Evolutionary conservation across 805 yeast species (phyloP).

Genomic region (Kuraishia cidri): DNA sequence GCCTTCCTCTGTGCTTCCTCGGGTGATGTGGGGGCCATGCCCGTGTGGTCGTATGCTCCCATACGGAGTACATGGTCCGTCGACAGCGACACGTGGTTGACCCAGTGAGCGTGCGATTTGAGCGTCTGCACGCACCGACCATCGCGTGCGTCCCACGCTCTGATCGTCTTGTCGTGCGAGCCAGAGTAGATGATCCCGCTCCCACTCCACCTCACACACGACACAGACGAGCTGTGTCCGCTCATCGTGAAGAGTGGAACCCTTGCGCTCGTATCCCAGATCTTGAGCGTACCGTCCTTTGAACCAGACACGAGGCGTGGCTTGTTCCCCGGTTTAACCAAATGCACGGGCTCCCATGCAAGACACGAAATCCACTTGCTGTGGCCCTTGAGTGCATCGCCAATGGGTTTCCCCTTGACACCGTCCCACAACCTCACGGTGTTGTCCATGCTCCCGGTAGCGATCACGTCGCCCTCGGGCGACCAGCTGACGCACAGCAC

Average conservation of each 20-base stretch:
- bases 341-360: slow-evolving; percentile 91
- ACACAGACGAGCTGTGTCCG: slow-evolving; percentile 84
- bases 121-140: slow-evolving; percentile 76
- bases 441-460: slow-evolving; percentile 94
- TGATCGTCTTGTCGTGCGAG: slow-evolving; percentile 91
- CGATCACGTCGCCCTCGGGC: slow-evolving; percentile 84
- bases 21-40: slow-evolving; percentile 29
- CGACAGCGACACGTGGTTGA: slow-evolving; percentile 84
- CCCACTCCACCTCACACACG: slow-evolving; percentile 98
- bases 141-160: slow-evolving; percentile 77
- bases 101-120: slow-evolving; percentile 96
- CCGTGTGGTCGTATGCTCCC: slow-evolving; percentile 82
- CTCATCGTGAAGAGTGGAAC: slow-evolving; percentile 61
- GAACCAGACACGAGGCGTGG: slow-evolving; percentile 82
- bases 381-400: slow-evolving; percentile 74
- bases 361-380: slow-evolving; percentile 83
- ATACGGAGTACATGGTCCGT: slow-evolving; percentile 83
- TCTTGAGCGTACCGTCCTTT: slow-evolving; percentile 80
- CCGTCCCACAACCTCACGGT: slow-evolving; percentile 87
- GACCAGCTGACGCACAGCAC: slow-evolving; percentile 88
- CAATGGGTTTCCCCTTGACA: slow-evolving; percentile 61
- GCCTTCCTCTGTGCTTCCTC: slow-evolving; percentile 48
- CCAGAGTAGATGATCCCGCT: slow-evolving; percentile 74
- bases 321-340: slow-evolving; percentile 52
- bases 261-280: slow-evolving; percentile 81